phyloP scores from a whole-genome alignment of 2,329 filamentous ascomycete genomes.

The Aspergillus neoniger region DNA sequence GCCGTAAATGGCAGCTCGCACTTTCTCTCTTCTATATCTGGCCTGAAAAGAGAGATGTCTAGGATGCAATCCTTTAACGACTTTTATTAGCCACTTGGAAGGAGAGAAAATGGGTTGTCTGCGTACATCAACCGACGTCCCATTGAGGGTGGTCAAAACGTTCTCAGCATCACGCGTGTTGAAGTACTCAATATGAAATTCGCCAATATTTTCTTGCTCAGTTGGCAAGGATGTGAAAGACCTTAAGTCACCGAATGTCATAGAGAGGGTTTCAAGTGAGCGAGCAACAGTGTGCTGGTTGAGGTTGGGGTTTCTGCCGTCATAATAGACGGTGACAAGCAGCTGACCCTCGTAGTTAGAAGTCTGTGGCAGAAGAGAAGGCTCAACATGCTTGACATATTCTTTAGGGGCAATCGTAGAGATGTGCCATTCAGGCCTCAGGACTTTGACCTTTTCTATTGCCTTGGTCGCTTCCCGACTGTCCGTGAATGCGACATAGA shows the following conservation, averaged over 20 bases:
- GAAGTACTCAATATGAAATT: slow-evolving; percentile 45
- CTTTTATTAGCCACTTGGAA: background rate
- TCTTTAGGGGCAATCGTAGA: slow-evolving; percentile 50
- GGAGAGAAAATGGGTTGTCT: background rate
- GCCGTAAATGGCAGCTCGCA: slow-evolving; percentile 14
- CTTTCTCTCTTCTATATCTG: slow-evolving; percentile 29
- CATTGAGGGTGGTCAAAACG: slow-evolving; percentile 38
- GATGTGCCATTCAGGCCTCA: slow-evolving; percentile 51
- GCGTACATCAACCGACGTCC: slow-evolving; percentile 39
- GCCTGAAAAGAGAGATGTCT: slow-evolving; percentile 33
- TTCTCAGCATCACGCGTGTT: slow-evolving; percentile 41
- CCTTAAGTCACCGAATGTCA: slow-evolving; percentile 43
- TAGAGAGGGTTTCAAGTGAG: slow-evolving; percentile 45
- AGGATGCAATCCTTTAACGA: slow-evolving; percentile 32
- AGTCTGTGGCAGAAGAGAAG: slow-evolving; percentile 25
- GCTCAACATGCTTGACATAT: slow-evolving; percentile 43
- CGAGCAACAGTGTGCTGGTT: slow-evolving; percentile 46
- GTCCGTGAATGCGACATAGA: slow-evolving; percentile 61
- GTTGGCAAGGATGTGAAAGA: slow-evolving; percentile 33
- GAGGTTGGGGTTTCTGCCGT: slow-evolving; percentile 29
- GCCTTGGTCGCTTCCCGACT: slow-evolving; percentile 60
- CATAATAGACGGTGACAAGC: slow-evolving; percentile 52
- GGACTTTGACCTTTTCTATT: slow-evolving; percentile 49
- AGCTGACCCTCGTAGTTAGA: slow-evolving; percentile 60
- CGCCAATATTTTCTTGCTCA: slow-evolving; percentile 32